Percentiles rank a stretch among this genome's conserved stretches.
These are phyloP conservation scores for Aspergillus cejpii DNA, from an alignment of 2,329 filamentous ascomycete genomes.

Conservation along the genomic window DNA sequence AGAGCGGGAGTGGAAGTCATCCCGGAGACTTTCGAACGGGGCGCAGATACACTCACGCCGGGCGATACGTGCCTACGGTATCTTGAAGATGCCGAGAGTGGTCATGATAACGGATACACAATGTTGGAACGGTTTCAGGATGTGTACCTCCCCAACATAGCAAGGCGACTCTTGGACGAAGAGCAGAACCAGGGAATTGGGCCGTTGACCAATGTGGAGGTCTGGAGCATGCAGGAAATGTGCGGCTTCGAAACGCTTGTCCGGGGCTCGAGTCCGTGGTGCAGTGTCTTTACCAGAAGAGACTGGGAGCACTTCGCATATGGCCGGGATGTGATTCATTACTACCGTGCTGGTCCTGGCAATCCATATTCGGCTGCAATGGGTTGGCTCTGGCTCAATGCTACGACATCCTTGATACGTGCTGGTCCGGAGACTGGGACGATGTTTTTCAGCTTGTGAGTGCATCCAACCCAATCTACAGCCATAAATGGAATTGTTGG, in stretches of 20 bases:
- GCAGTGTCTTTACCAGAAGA: conserved; percentile 48
- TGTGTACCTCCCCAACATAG: conserved; percentile 45
- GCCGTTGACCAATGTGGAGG: conserved; percentile 44
- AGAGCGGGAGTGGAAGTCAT: conserved; percentile 47
- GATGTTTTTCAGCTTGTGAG: conserved; percentile 53
- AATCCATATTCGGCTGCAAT: conserved; percentile 49
- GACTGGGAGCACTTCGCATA: conserved; percentile 55
- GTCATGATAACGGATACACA: conserved; percentile 47
- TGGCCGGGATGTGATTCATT: conserved; percentile 53
- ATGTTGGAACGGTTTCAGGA: conserved; percentile 45
- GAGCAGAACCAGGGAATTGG: conserved; percentile 26
- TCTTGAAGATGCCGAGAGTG: conserved; percentile 33
- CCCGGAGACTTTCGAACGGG: conserved; percentile 46
- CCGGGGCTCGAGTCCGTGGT: conserved; percentile 51
- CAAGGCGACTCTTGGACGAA: conserved; percentile 34
- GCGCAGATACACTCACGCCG: conserved; percentile 52
- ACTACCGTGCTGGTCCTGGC: conserved; percentile 54
- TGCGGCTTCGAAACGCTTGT: conserved; percentile 54
- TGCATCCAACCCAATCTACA: too few relatives aligned
- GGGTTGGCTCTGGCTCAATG: conserved; percentile 55
- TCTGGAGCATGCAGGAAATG: conserved; percentile 57
- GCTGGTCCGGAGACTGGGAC: conserved; percentile 42
- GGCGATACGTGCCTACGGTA: conserved; percentile 43
- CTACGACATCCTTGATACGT: conserved; percentile 46
- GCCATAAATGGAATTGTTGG: too few relatives aligned